phyloP scores from a whole-genome alignment of 2,329 filamentous ascomycete genomes.

The Apiospora koreana region DNA sequence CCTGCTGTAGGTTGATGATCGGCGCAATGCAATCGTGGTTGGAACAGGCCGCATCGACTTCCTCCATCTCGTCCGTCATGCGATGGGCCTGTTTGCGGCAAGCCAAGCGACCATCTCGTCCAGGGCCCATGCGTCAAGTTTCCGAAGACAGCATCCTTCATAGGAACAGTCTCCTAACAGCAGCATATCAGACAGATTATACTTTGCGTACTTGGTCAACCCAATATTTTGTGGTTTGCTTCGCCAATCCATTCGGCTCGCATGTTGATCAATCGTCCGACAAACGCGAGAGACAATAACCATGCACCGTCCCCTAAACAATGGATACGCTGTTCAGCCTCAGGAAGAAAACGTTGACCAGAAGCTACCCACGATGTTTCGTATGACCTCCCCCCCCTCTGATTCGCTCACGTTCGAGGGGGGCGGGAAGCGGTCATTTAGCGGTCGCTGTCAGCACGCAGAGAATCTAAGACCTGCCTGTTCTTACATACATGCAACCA shows the following conservation, averaged over 20 bases:
- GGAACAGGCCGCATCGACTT: neutral
- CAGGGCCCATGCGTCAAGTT: neutral
- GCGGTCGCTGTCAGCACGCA: neutral
- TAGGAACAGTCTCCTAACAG: neutral
- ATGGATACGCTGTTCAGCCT: neutral
- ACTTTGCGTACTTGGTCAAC: neutral
- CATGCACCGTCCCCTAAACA: neutral
- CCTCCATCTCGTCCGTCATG: neutral
- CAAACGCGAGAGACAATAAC: neutral
- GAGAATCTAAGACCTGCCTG: neutral
- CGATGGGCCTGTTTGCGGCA: neutral
- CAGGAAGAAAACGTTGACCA: neutral
- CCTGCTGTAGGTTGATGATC: neutral
- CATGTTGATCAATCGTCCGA: neutral
- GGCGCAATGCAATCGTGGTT: conserved; percentile 2
- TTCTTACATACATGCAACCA: neutral
- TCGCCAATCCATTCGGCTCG: neutral
- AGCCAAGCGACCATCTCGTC: neutral
- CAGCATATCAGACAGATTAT: too few relatives aligned
- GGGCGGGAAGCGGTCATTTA: neutral
- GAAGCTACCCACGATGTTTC: neutral
- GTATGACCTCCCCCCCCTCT: neutral
- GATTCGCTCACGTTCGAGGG: neutral
- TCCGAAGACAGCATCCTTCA: neutral
- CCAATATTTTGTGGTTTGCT: neutral